phyloP scores from a whole-genome alignment of 129 eudicot species.

The Flaveria ramosissima region DNA sequence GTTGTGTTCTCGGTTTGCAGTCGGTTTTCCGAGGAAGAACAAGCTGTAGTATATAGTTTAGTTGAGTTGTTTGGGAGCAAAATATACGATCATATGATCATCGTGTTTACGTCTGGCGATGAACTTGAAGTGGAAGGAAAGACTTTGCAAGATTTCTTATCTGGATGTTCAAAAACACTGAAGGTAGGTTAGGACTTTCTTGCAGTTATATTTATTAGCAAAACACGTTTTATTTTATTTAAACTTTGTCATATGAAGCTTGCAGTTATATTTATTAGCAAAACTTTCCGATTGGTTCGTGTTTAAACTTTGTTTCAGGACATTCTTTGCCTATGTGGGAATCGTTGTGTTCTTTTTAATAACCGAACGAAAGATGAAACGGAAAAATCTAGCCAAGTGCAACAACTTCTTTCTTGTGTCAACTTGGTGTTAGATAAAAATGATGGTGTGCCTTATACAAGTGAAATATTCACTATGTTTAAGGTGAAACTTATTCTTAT shows the following conservation, averaged over 20 bases:
- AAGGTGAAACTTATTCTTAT: conserved; percentile 18
- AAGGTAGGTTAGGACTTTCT: conserved; percentile 45
- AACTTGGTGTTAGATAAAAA: conserved; percentile 43
- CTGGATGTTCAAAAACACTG: conserved; percentile 41
- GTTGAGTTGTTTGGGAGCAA: conserved; percentile 58
- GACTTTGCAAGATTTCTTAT: conserved; percentile 52
- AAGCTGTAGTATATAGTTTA: conserved; percentile 53
- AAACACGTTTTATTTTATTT: background rate
- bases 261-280: too few species aligned
- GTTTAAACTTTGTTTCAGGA: conserved; percentile 35
- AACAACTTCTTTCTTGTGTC: conserved; percentile 51
- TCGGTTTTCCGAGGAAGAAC: conserved; percentile 67
- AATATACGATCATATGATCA: conserved; percentile 62
- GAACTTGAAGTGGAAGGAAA: conserved; percentile 58
- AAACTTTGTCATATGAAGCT: too few species aligned
- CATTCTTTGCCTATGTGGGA: conserved; percentile 46
- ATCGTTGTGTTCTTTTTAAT: conserved; percentile 59
- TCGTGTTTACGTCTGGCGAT: conserved; percentile 83
- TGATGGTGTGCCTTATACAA: conserved; percentile 58
- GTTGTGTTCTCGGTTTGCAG: conserved; percentile 56
- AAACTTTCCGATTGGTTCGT: too few species aligned
- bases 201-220: too few species aligned
- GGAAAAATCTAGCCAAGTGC: conserved; percentile 44
- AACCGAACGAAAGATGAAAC: conserved; percentile 51
- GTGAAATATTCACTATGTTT: conserved; percentile 32